A percentile compares a stretch with the other conserved stretches of the same genome.
Conservation (phyloP, 2,329 filamentous ascomycete species). For the Apiospora aurea region DNA sequence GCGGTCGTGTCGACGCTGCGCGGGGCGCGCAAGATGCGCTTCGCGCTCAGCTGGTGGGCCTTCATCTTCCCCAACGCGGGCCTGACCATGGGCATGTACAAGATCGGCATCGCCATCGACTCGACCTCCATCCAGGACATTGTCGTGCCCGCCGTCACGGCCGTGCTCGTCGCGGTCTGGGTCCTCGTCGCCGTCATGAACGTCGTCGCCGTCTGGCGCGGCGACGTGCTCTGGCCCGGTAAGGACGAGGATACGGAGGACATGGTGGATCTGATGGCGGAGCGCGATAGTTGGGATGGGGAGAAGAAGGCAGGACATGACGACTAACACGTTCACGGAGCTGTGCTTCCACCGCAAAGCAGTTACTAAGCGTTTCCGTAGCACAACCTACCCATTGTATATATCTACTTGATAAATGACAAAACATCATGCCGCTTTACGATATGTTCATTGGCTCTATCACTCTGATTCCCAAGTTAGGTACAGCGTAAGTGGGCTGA, state of each 20-base stretch:
- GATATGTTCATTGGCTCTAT: not conserved
- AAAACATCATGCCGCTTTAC: not conserved
- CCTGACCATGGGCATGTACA: conserved; percentile 61
- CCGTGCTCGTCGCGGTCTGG: conserved; percentile 58
- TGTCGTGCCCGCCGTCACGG: conserved; percentile 57
- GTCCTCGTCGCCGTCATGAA: conserved; percentile 54
- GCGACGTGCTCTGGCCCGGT: conserved; percentile 54
- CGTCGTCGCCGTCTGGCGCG: conserved; percentile 51
- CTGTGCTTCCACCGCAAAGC: no score
- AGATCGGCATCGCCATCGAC: conserved; percentile 54
- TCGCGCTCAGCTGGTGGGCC: conserved; percentile 59
- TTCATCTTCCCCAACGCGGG: conserved; percentile 66
- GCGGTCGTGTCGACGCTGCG: conserved; percentile 44
- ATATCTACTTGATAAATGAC: not conserved
- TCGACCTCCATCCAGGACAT: conserved; percentile 52
- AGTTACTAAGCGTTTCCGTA: not conserved
- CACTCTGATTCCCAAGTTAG: not conserved
- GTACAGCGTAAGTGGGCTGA: not conserved
- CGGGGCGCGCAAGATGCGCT: conserved; percentile 48
- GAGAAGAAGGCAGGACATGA: not conserved
- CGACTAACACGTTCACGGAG: not conserved
- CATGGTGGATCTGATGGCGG: not conserved
- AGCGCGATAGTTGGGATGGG: not conserved
- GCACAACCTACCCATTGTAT: not conserved
- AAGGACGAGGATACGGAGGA: conserved; percentile 24